Evolutionary conservation across 108 stramenopile genomes (phyloP), one percentile per base, ranked within the genome.

Genomic region (Aurantiochytrium sp.): DNA sequence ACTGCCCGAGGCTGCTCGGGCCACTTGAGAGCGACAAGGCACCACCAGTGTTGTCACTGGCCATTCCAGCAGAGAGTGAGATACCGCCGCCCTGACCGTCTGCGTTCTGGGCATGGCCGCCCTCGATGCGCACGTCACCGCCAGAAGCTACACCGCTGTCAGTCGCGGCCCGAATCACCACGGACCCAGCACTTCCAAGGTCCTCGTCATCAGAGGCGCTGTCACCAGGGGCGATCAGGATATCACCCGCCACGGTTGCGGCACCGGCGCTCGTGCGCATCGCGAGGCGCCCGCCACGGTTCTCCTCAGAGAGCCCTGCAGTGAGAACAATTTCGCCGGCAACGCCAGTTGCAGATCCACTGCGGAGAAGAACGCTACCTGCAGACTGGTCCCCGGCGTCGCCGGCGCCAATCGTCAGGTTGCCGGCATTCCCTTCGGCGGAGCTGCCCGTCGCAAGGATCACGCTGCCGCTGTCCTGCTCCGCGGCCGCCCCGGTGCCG

Each of bases 161-260:
- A 17, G 59, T 24, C 8, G 32, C 59, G 8, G 59, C 59, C 8
- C 59, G 27, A 65, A 65, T 15, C 32, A 34, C 27, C 8, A 85
- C 88, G 41, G 59, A 73, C 15, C 88, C 89, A 50, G 89, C 86
- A 0, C 41, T 27, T 48, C 89, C 36, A 31, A 36, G 30, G 1
- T 87, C 89, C 54, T 86, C 87, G 27, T 55, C 55, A 48, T 50
- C 59, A 17, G 19, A n/a, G 10, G 22, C 34, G 21, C 88, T 59
- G 8, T 86, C 48, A 24, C 88, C 88, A 32, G 85, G n/a, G 17
- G 31, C 39, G 36, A 89, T 86, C 31, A 10, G 19, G 22, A 86
- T 48, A 41, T 55, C 45, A 22, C 88, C 88, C 22, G 85, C 88
- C 4, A 59, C 12, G 5, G 55, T 32, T 22, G 30, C 55, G 0